Evolutionary conservation across 192 early-diverging fungal species (phyloP).

Genomic region (Rhizophagus prolifer): DNA sequence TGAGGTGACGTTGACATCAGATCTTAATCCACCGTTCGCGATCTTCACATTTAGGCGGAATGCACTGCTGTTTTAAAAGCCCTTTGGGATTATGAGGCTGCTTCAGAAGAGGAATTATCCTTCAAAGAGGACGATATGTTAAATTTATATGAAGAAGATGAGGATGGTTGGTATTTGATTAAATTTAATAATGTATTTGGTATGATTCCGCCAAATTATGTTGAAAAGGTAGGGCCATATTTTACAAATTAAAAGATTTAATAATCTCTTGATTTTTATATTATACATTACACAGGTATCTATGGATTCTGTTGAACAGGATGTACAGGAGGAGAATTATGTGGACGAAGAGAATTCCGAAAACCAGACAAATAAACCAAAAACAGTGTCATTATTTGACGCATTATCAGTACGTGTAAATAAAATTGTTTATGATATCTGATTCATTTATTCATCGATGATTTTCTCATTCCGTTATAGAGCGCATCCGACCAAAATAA

Average conservation of each 20-base stretch:
- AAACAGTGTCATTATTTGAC: conserved; percentile 20
- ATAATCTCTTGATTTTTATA: not conserved
- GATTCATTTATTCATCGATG: not conserved
- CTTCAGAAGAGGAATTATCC: conserved; percentile 80
- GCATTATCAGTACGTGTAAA: conserved; percentile 30
- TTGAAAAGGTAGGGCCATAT: conserved; percentile 48
- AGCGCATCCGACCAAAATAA: conserved; percentile 1
- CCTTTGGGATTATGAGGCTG: conserved; percentile 82
- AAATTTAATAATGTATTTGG: conserved; percentile 70
- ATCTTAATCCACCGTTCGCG: not conserved
- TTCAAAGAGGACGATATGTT: conserved; percentile 74
- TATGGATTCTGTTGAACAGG: conserved; percentile 39
- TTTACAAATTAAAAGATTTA: not conserved
- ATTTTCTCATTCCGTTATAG: not conserved
- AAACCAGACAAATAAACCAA: not conserved
- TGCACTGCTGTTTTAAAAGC: conserved; percentile 47
- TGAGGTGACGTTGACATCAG: not conserved
- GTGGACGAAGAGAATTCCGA: conserved; percentile 18
- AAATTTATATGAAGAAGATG: conserved; percentile 77
- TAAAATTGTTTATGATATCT: conserved; percentile 9
- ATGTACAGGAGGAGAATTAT: conserved; percentile 30
- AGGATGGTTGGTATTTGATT: conserved; percentile 93
- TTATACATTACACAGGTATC: not conserved
- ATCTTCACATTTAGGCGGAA: conserved; percentile 45
- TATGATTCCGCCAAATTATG: conserved; percentile 85